phyloP scores from a whole-genome alignment of 2,329 filamentous ascomycete genomes.

The Sporothrix mexicana region DNA sequence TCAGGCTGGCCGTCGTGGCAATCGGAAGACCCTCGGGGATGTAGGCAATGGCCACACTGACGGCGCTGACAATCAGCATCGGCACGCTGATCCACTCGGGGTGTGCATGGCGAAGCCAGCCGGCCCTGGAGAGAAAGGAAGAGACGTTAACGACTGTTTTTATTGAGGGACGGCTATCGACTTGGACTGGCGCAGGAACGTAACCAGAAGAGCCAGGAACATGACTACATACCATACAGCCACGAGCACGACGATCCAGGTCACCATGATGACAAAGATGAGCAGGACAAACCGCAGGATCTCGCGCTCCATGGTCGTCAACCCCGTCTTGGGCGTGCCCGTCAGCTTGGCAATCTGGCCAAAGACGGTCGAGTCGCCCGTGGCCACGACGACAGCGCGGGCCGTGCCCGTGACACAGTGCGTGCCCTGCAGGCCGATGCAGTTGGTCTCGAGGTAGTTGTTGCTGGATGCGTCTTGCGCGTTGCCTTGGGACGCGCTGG shows the following conservation, averaged over 20 bases:
- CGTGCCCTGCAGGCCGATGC: constrained; percentile 79
- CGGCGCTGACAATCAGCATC: constrained; percentile 73
- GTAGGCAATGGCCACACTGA: constrained; percentile 74
- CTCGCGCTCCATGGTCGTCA: constrained; percentile 74
- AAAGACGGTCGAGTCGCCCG: constrained; percentile 75
- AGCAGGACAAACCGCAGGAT: constrained; percentile 74
- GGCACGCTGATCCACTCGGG: constrained; percentile 75
- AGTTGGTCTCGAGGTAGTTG: constrained; percentile 78
- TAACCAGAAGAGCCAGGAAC: constrained; percentile 41
- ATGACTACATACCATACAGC: constrained; percentile 63
- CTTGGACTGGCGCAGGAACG: constrained; percentile 31
- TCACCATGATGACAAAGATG: constrained; percentile 70
- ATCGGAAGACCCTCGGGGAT: constrained; percentile 77
- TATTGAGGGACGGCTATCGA: background rate
- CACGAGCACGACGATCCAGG: constrained; percentile 68
- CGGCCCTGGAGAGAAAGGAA: constrained; percentile 51
- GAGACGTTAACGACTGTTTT: background rate
- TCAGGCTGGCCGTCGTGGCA: constrained; percentile 71
- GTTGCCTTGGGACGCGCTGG: constrained; percentile 62
- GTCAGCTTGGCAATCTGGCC: constrained; percentile 76
- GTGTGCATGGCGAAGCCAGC: constrained; percentile 69
- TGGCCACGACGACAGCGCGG: constrained; percentile 72
- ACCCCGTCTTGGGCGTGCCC: constrained; percentile 68
- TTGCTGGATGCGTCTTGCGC: constrained; percentile 51
- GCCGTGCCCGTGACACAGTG: constrained; percentile 74